Percentiles rank a stretch among this genome's conserved stretches.
These are phyloP conservation scores for Niebla homalea DNA, from an alignment of 495 filamentous ascomycete species.

Conservation along the genomic window DNA sequence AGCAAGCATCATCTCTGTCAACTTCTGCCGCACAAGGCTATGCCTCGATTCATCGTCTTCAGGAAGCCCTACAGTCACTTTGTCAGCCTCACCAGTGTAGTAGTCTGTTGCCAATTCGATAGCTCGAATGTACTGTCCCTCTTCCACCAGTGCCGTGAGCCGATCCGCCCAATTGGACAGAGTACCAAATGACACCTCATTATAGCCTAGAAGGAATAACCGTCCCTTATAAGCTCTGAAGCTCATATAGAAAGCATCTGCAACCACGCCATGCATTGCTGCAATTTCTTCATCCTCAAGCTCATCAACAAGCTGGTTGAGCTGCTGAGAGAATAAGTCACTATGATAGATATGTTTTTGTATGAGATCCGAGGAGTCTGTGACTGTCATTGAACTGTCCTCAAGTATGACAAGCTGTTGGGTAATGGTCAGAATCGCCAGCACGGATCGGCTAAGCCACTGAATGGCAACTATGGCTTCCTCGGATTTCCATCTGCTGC, in stretches of 20 bases:
- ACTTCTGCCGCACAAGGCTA: constrained; percentile 69
- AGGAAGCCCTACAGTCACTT: constrained; percentile 82
- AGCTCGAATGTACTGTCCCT: constrained; percentile 82
- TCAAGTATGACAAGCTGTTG: constrained; percentile 88
- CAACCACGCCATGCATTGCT: constrained; percentile 88
- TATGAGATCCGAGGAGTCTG: constrained; percentile 85
- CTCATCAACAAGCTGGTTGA: constrained; percentile 73
- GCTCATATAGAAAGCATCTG: constrained; percentile 96
- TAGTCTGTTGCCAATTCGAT: constrained; percentile 84
- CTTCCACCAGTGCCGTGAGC: constrained; percentile 88
- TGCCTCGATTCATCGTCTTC: constrained; percentile 69
- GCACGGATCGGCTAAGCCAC: constrained; percentile 88
- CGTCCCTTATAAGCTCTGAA: constrained; percentile 91
- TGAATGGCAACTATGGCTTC: constrained; percentile 95
- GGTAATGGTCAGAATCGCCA: constrained; percentile 83
- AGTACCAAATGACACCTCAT: constrained; percentile 75
- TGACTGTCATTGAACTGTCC: constrained; percentile 73
- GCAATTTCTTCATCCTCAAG: constrained; percentile 68
- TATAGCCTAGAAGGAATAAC: constrained; percentile 79
- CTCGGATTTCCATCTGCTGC: constrained; percentile 83
- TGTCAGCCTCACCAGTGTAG: constrained; percentile 77
- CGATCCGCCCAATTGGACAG: constrained; percentile 98
- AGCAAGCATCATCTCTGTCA: constrained; percentile 88
- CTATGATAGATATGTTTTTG: constrained; percentile 85
- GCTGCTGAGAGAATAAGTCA: constrained; percentile 73